These are phyloP conservation scores for Irpex lacteus DNA, from an alignment of 1,284 basidiomycete species.

Conservation along the genomic window DNA sequence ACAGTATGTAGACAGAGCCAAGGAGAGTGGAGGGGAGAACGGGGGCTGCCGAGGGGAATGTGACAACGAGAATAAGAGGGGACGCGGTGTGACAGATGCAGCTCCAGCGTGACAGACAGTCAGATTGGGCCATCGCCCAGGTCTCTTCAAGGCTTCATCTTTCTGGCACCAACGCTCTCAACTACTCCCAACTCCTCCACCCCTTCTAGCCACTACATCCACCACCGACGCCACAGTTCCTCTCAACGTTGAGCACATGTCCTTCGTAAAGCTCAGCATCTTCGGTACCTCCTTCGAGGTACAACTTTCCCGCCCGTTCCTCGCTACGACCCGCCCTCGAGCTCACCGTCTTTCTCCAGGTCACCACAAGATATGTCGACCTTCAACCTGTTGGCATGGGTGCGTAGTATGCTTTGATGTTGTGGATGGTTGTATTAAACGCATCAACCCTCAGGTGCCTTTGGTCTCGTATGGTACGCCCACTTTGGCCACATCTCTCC, in stretches of 20 bases:
- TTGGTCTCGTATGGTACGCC: conserved; percentile 90
- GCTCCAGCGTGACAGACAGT: neutral
- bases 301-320: conserved; percentile 17
- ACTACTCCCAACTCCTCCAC: neutral
- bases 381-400: conserved; percentile 99
- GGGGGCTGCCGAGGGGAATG: neutral
- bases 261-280: conserved; percentile 97
- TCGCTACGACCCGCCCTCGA: neutral
- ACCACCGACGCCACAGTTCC: neutral
- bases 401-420: conserved; percentile 38
- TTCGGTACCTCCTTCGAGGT: conserved; percentile 96
- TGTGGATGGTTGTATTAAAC: conserved; percentile 18
- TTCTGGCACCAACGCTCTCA: conserved; percentile 3
- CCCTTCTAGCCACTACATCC: conserved; percentile 6
- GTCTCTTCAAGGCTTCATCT: neutral
- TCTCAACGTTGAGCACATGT: conserved; percentile 46
- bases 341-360: conserved; percentile 46
- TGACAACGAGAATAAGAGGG: neutral
- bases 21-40: neutral
- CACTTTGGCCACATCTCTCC: neutral
- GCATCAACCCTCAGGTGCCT: conserved; percentile 61
- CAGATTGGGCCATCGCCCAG: neutral
- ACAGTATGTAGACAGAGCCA: neutral
- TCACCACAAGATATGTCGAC: conserved; percentile 98
- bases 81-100: neutral